Evolutionary conservation across 2,329 filamentous ascomycete species (phyloP), one percentile per base, ranked within the genome.

Genomic region (Fusarium nelsonii): DNA sequence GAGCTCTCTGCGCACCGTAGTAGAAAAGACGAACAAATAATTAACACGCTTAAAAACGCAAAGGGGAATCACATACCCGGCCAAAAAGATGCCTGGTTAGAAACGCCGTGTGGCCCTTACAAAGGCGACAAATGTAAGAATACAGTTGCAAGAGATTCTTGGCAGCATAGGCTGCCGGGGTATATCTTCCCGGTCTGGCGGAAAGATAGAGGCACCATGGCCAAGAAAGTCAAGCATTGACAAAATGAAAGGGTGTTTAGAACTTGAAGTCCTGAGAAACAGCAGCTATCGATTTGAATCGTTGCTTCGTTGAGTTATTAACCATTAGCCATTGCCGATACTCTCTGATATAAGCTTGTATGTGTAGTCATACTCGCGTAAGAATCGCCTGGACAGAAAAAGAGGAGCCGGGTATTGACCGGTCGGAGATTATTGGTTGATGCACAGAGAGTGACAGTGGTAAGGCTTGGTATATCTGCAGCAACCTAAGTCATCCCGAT

Each of bases 271-370:
- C 58, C 36, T 37, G 33, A 43, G 50, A 28, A 37, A 70, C 33
- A 46, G 37, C 14, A 55, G 57, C 41, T 68, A 36, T 51, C 40
- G 56, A 66, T 56, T 40, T 32, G 60, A 43, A 57, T 55, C 50
- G 43, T 56, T 70, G 58, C 63, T 49, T 64, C 50, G 57, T 57
- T 63, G 59, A 52, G 48, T 57, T 55, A 65, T 57, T 68, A 46
- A 46, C 58, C 58, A 70, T 64, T 56, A 53, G 45, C 63, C 63
- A 70, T 70, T 57, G 60, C 57, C 63, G 64, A 60, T 49, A 46
- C 44, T 70, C 55, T 48, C 37, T 16, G 15, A 36, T 52, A 53
- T 60, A 55, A 36, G 37, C 48, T 55, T 36, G 53, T 33, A 55
- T 64, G 45, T 53, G 30, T 55, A 46, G 44, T 39, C 48, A 65